Conservation (phyloP, 148 eudicot species). For the Diospyros kaki region DNA sequence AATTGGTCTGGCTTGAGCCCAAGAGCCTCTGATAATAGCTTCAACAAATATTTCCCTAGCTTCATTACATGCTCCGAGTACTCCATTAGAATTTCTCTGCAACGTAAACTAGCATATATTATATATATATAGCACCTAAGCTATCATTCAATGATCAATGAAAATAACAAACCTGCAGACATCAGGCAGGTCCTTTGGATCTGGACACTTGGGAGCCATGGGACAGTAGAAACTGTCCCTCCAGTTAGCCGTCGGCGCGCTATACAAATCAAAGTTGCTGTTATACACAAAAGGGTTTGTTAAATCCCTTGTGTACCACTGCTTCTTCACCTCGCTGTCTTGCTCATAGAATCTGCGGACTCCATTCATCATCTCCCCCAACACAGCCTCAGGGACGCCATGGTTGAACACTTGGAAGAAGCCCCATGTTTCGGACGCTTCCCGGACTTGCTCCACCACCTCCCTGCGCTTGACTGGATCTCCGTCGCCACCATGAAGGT, state of each 20-base stretch:
- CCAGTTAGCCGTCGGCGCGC: constrained; percentile 30
- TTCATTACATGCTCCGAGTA: constrained; percentile 27
- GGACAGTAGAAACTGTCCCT: constrained; percentile 24
- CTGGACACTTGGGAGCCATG: constrained; percentile 17
- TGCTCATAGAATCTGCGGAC: constrained; percentile 30
- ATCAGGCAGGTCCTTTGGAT: constrained; percentile 23
- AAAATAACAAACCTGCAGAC: constrained; percentile 9
- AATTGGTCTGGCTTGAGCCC: constrained; percentile 27
- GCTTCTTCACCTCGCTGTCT: constrained; percentile 28
- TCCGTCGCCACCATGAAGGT: constrained; percentile 3
- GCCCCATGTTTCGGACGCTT: constrained; percentile 32
- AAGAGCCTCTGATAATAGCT: constrained; percentile 32
- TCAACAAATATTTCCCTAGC: constrained; percentile 17
- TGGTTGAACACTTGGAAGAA: constrained; percentile 50
- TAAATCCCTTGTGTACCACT: constrained; percentile 19
- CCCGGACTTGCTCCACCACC: constrained; percentile 14
- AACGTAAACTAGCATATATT: no score
- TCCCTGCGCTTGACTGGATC: not conserved
- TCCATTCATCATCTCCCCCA: constrained; percentile 28
- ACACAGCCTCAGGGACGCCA: constrained; percentile 21
- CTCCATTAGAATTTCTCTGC: constrained; percentile 25
- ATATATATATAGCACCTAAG: no score
- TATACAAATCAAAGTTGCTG: constrained; percentile 25
- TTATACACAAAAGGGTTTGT: constrained; percentile 13
- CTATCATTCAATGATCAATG: no score